Evolutionary conservation across 257 asterid genomes (phyloP).

Genomic region (Rubia yunnanensis): DNA sequence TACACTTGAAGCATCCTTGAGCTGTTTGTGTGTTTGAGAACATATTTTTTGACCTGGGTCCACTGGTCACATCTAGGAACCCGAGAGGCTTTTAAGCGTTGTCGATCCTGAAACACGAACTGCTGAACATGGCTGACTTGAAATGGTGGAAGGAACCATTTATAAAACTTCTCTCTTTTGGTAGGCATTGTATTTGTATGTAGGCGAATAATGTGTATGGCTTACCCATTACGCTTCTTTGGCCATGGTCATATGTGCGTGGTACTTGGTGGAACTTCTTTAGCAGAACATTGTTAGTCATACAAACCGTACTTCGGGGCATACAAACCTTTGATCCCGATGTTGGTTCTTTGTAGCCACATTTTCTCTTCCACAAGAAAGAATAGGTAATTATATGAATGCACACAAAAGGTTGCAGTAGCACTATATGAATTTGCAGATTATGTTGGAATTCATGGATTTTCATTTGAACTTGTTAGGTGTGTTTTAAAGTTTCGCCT

Average conservation of each 20-base stretch:
- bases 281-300: not conserved
- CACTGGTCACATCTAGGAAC: constrained; percentile 1
- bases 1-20: not conserved
- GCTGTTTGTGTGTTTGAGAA: not conserved
- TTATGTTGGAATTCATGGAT: not conserved
- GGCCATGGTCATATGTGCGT: not conserved
- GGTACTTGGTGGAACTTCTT: not conserved
- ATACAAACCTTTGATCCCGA: not conserved
- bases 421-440: not conserved
- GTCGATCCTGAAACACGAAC: constrained; percentile 1
- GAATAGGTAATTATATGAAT: not conserved
- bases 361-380: not conserved
- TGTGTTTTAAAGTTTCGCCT: not conserved
- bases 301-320: not conserved
- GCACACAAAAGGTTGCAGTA: not conserved
- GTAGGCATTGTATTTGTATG: not conserved
- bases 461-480: not conserved
- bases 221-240: too few species aligned
- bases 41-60: not conserved
- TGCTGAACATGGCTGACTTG: not conserved
- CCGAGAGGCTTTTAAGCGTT: not conserved
- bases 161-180: not conserved
- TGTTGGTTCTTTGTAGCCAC: not conserved
- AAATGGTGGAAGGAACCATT: not conserved
- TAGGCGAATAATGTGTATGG: not conserved